A percentile compares a stretch with the other conserved stretches of the same genome.
These are phyloP conservation scores for Colletotrichum navitas DNA, from an alignment of 2,329 filamentous ascomycete species.

Conservation along the genomic window DNA sequence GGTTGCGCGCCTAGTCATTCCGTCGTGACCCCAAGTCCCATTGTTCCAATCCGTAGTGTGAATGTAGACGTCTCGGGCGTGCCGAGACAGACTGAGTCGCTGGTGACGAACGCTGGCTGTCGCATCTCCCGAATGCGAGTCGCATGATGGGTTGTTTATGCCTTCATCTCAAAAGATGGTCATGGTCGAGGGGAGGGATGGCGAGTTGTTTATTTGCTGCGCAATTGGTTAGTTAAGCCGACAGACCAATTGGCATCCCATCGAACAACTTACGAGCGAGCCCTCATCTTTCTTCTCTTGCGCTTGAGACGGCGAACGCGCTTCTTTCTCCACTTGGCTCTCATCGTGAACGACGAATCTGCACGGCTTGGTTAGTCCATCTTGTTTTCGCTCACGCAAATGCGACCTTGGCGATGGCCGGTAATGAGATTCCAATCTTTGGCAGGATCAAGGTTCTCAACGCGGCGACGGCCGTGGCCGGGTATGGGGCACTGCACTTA, in stretches of 20 bases:
- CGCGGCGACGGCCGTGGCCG: neutral
- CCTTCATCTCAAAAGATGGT: conserved; percentile 53
- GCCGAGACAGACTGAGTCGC: conserved; percentile 41
- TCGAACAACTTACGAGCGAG: conserved; percentile 83
- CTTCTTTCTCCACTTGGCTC: conserved; percentile 99
- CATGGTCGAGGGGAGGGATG: conserved; percentile 65
- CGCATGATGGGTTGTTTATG: conserved; percentile 33
- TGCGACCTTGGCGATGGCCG: conserved; percentile 10
- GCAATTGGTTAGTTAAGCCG: conserved; percentile 49
- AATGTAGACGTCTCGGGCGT: conserved; percentile 39
- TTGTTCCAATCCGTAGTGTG: conserved; percentile 46
- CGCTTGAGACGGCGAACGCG: conserved; percentile 98
- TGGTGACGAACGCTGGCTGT: conserved; percentile 31
- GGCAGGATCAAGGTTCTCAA: neutral
- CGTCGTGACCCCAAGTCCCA: conserved; percentile 40
- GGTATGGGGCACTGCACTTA: conserved; percentile 35
- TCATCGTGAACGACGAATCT: conserved; percentile 68
- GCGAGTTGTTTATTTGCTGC: conserved; percentile 77
- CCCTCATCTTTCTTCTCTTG: conserved; percentile 99
- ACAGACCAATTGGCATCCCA: neutral
- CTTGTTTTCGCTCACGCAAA: neutral
- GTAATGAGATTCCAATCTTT: neutral
- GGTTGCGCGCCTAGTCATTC: conserved; percentile 21
- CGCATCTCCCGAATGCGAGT: conserved; percentile 14
- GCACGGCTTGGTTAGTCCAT: conserved; percentile 16